phyloP scores from a whole-genome alignment of 2,329 filamentous ascomycete species.

The Ophiostoma quercus region DNA sequence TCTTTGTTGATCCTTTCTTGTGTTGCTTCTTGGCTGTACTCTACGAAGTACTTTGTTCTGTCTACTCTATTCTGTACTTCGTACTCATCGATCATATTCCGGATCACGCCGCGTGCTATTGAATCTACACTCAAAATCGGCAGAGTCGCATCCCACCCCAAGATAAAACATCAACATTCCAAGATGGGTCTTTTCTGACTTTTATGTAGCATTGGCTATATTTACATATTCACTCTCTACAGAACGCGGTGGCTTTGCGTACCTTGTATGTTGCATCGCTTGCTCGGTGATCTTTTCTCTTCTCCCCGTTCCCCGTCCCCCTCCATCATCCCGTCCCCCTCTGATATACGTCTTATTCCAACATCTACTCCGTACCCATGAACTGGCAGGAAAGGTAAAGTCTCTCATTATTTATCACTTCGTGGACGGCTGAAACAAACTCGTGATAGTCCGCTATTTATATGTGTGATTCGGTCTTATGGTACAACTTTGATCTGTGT shows the following conservation, averaged over 20 bases:
- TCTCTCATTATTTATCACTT: neutral
- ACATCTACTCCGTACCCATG: neutral
- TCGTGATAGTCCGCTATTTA: neutral
- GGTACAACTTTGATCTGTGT: neutral
- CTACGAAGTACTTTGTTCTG: neutral
- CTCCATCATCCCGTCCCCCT: neutral
- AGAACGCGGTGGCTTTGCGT: neutral
- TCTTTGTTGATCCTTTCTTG: neutral
- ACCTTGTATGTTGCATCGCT: constrained; percentile 6
- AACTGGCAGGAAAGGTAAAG: neutral
- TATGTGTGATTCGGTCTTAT: neutral
- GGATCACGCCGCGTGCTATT: neutral
- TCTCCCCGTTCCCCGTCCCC: neutral
- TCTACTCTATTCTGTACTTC: neutral
- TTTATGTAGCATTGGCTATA: neutral
- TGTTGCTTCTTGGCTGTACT: neutral
- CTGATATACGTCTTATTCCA: neutral
- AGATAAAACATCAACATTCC: neutral
- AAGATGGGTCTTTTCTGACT: constrained; percentile 1
- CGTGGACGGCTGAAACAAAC: neutral
- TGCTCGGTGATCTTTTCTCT: neutral
- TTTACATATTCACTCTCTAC: neutral
- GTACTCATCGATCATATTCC: neutral
- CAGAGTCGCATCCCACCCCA: neutral
- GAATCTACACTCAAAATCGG: neutral